Evolutionary conservation across 805 yeast species (phyloP), one percentile per base, ranked within the genome.

Genomic region (Pichia deserticola): DNA sequence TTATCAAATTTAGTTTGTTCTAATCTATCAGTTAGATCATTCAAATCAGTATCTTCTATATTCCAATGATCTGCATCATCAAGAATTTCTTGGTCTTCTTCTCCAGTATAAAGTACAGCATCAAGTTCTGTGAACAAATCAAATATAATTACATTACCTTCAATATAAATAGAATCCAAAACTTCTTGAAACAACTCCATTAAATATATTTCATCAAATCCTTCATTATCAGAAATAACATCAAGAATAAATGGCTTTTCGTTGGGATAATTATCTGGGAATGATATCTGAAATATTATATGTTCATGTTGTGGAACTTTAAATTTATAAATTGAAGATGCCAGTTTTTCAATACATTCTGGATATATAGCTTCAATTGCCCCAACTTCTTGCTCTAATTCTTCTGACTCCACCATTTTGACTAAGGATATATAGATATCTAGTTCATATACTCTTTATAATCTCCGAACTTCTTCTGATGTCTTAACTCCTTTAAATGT

Each of bases 301-400:
- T 75, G 74, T 45, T 78, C 81, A 57, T 84, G 84, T 47, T 81
- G 79, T 0, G 96, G 89, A 0, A 79, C 65, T 29, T 68, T 67
- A 12, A 84, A 70, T 42, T 76, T 76, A 51, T 72, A 72, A 4
- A 75, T 61, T 15, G 66, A 67, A 0, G 72, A 68, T 4, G 67
- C 73, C 7, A 74, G 47, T 29, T 57, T 58, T 4, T 67, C 65
- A 36, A 81, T 62, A 39, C 79, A 72, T 13, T 75, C 86, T 1
- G 96, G 97, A 60, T 80, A 92, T 11, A 93, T 92, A 4, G 97
- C 93, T 49, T 87, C 85, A 10, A 92, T 81, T 11, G 96, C 92
- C 38, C 78, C 81, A 20, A 88, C 66, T 60, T 92, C 99, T 48
- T 88, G 93, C 25, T 61, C 61, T 7, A 85, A 67, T 35, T 82